These are phyloP conservation scores for Aureobasidium mangrovei DNA, from an alignment of 2,329 filamentous ascomycete genomes.

Conservation along the genomic window DNA sequence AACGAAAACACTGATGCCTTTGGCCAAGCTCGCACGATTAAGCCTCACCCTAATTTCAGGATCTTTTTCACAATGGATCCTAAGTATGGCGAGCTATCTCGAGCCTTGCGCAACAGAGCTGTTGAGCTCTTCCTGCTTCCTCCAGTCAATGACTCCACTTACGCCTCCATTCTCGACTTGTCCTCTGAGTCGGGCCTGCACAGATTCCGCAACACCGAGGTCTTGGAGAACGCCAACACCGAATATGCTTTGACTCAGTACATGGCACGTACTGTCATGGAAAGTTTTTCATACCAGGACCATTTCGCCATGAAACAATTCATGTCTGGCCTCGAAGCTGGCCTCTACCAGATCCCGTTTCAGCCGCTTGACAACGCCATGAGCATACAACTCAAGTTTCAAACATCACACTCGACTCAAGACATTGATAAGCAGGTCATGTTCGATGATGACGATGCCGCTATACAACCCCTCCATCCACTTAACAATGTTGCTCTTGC, in stretches of 20 bases:
- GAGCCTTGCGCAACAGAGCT: constrained; percentile 93
- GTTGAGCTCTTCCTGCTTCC: constrained; percentile 69
- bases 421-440: not conserved
- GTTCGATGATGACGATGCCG: constrained; percentile 25
- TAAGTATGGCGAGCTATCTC: constrained; percentile 82
- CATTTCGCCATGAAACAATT: not conserved
- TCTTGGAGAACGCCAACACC: constrained; percentile 21
- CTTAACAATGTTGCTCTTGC: constrained; percentile 38
- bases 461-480: constrained; percentile 35
- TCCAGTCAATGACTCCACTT: not conserved
- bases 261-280: constrained; percentile 3
- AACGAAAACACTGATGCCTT: constrained; percentile 84
- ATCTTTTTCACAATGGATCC: constrained; percentile 93
- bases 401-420: not conserved
- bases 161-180: constrained; percentile 18
- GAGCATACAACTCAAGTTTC: not conserved
- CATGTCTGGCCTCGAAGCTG: constrained; percentile 1
- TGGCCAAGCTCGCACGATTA: constrained; percentile 70
- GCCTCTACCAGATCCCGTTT: not conserved
- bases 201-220: constrained; percentile 27
- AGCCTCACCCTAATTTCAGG: constrained; percentile 76
- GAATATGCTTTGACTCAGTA: constrained; percentile 17
- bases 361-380: not conserved
- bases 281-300: constrained; percentile 26
- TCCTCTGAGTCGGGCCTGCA: constrained; percentile 31